phyloP scores from a whole-genome alignment of 768 basidiomycete species.

The Amanita fuliginea region DNA sequence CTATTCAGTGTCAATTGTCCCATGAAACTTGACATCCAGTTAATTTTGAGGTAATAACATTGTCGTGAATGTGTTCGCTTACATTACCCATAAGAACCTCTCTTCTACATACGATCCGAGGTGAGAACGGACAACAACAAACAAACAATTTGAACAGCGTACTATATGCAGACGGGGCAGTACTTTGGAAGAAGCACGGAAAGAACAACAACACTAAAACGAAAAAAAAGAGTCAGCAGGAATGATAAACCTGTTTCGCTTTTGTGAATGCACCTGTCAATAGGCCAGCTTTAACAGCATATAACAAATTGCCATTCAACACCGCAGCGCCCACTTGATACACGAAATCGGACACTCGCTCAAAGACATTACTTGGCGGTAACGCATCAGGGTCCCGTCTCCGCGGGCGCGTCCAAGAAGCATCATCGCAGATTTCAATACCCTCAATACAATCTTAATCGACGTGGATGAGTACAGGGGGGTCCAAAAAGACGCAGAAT shows the following conservation, averaged over 20 bases:
- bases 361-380: conserved; percentile 52
- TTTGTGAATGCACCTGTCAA: conserved; percentile 36
- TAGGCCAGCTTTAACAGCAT: conserved; percentile 60
- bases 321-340: conserved; percentile 30
- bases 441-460: conserved; percentile 44
- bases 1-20: conserved; percentile 61
- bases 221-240: not conserved
- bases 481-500: not conserved
- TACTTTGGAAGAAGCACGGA: conserved; percentile 42
- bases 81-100: conserved; percentile 66
- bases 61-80: conserved; percentile 11
- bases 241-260: too few relatives aligned
- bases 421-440: conserved; percentile 41
- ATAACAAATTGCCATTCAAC: conserved; percentile 50
- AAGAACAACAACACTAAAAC: conserved; percentile 42
- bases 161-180: conserved; percentile 51
- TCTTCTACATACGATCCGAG: conserved; percentile 30
- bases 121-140: not conserved
- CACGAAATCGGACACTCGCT: conserved; percentile 34
- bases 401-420: conserved; percentile 25
- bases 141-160: conserved; percentile 12
- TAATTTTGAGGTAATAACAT: not conserved
- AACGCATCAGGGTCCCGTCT: conserved; percentile 66
- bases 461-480: too few relatives aligned
- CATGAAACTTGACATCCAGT: conserved; percentile 44